Evolutionary conservation across 2,329 filamentous ascomycete genomes (phyloP).

Genomic region (Cercospora zeina): DNA sequence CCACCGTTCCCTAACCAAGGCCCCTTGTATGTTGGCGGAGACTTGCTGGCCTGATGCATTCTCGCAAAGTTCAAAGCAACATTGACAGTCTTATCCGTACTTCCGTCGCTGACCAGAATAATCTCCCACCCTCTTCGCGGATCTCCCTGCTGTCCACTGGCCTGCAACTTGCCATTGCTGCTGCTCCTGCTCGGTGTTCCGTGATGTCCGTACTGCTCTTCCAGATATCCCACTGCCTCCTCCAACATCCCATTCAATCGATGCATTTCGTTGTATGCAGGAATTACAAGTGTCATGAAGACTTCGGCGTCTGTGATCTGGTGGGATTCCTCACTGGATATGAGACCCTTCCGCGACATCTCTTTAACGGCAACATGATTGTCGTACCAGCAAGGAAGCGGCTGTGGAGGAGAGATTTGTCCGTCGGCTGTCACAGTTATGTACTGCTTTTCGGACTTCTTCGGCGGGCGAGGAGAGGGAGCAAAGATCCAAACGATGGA

Average conservation of each 20-base stretch:
- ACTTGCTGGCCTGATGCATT: constrained; percentile 58
- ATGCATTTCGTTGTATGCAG: constrained; percentile 91
- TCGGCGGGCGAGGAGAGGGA: constrained; percentile 72
- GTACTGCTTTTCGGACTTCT: constrained; percentile 81
- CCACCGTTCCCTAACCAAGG: constrained; percentile 52
- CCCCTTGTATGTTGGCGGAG: constrained; percentile 44
- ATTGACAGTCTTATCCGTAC: constrained; percentile 75
- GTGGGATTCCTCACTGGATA: constrained; percentile 50
- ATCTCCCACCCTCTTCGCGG: constrained; percentile 76
- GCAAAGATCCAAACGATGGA: constrained; percentile 59
- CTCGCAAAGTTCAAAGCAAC: constrained; percentile 79
- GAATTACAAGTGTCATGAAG: constrained; percentile 89
- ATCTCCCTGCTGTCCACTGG: constrained; percentile 36
- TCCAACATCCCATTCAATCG: constrained; percentile 81
- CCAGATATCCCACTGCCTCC: constrained; percentile 85
- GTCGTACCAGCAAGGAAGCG: constrained; percentile 85
- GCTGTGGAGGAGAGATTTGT: constrained; percentile 54
- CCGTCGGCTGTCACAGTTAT: constrained; percentile 70
- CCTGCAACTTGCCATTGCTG: constrained; percentile 36
- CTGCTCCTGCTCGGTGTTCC: constrained; percentile 37
- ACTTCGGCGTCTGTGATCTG: constrained; percentile 73
- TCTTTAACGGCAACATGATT: constrained; percentile 63
- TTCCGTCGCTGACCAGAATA: constrained; percentile 86
- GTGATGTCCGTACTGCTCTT: constrained; percentile 62
- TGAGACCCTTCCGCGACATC: constrained; percentile 40